Conservation (phyloP, 2,329 filamentous ascomycete genomes). For the Chrysosphaeria jannelii region DNA sequence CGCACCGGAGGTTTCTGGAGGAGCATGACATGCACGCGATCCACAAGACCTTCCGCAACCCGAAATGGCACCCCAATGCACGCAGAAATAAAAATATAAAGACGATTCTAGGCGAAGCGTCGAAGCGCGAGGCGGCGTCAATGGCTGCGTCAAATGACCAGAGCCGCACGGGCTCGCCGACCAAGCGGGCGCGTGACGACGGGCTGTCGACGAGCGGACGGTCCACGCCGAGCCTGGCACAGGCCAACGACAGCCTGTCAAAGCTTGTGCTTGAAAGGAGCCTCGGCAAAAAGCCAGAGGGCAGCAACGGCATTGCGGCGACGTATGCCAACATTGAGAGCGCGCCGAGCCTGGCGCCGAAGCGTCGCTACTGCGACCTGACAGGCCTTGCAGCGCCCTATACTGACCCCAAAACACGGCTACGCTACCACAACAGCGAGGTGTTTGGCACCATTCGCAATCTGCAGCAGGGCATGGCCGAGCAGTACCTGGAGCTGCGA, state of each 20-base stretch:
- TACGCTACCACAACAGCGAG: constrained; percentile 82
- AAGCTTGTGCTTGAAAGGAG: constrained; percentile 75
- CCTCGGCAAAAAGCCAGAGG: constrained; percentile 14
- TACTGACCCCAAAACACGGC: constrained; percentile 73
- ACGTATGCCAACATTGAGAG: constrained; percentile 91
- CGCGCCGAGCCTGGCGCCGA: constrained; percentile 58
- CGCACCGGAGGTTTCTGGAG: constrained; percentile 66
- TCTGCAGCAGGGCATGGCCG: constrained; percentile 53
- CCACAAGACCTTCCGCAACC: constrained; percentile 71
- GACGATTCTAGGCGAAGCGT: constrained; percentile 70
- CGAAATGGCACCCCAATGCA: constrained; percentile 70
- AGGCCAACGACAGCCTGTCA: constrained; percentile 61
- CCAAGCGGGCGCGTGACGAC: constrained; percentile 7
- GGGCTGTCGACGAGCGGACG: neutral
- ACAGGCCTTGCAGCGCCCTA: constrained; percentile 82
- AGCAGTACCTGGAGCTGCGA: constrained; percentile 68
- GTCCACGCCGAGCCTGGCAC: constrained; percentile 42
- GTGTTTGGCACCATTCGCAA: constrained; percentile 60
- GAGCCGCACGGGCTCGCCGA: constrained; percentile 47
- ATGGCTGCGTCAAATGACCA: constrained; percentile 45
- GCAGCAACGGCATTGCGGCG: constrained; percentile 28
- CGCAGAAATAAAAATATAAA: constrained; percentile 98
- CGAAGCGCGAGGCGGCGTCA: constrained; percentile 67
- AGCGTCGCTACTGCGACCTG: constrained; percentile 82
- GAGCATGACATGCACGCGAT: constrained; percentile 69